Evolutionary conservation across 257 asterid genomes (phyloP).

Genomic region (Anisodus acutangulus): DNA sequence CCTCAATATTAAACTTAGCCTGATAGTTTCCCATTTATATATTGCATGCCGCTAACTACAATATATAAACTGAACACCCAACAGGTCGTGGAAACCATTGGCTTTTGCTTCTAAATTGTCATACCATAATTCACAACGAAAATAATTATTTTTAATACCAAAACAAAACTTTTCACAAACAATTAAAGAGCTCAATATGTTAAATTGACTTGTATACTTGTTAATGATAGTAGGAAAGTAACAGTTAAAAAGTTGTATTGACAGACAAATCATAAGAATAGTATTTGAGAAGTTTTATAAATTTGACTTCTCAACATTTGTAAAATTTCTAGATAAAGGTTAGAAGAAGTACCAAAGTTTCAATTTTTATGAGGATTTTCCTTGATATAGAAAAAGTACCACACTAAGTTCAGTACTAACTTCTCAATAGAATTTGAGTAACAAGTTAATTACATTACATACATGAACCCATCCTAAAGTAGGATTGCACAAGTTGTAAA

Average conservation of each 20-base stretch:
- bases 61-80: no score
- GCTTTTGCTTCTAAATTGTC: neutral
- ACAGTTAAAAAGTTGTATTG: neutral
- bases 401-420: neutral
- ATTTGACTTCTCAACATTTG: neutral
- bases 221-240: neutral
- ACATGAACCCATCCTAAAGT: neutral
- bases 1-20: no score
- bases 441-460: slow-evolving; percentile 25
- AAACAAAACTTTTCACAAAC: no score
- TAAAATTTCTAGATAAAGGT: neutral
- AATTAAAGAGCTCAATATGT: no score
- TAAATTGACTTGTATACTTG: no score
- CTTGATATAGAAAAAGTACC: neutral
- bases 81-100: neutral
- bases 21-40: no score
- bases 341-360: no score
- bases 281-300: no score
- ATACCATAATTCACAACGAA: neutral
- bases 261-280: no score
- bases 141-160: neutral
- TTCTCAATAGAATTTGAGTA: neutral
- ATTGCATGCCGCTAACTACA: no score
- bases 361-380: no score
- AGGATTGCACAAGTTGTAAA: neutral